A percentile compares a stretch with the other conserved stretches of the same genome.
These are phyloP conservation scores for Pseudogymnoascus sp. DNA, from an alignment of 2,329 filamentous ascomycete genomes.

Conservation along the genomic window DNA sequence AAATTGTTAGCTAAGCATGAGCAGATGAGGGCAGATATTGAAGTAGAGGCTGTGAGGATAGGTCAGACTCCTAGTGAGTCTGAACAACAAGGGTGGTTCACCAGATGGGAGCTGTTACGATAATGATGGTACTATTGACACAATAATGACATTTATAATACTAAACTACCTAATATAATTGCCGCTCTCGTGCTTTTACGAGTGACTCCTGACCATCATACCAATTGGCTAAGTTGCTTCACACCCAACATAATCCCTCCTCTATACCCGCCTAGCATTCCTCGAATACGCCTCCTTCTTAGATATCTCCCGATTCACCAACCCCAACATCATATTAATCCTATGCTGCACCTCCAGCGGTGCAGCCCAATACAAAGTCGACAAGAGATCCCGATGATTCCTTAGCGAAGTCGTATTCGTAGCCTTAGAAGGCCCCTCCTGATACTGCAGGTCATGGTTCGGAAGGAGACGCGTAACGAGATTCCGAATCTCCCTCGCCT, in stretches of 20 bases:
- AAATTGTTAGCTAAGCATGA: constrained; percentile 2
- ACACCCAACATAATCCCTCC: not conserved
- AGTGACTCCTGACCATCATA: not conserved
- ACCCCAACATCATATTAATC: constrained; percentile 46
- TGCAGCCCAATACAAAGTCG: constrained; percentile 56
- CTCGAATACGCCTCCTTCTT: not conserved
- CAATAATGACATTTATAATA: not conserved
- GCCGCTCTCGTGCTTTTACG: not conserved
- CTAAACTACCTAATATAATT: not conserved
- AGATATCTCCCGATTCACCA: constrained; percentile 33
- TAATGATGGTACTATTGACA: not conserved
- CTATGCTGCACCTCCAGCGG: constrained; percentile 46
- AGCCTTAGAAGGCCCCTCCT: constrained; percentile 51
- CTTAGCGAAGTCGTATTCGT: constrained; percentile 54
- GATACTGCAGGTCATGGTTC: constrained; percentile 57
- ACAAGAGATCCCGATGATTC: constrained; percentile 61
- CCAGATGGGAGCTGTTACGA: not conserved
- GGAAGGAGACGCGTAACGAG: constrained; percentile 53
- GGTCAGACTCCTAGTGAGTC: constrained; percentile 8
- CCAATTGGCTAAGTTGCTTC: not conserved
- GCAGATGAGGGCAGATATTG: constrained; percentile 11
- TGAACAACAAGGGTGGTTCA: not conserved
- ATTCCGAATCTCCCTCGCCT: constrained; percentile 50
- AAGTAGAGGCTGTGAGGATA: constrained; percentile 14
- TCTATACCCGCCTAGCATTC: not conserved